Evolutionary conservation across 257 asterid genomes (phyloP).

Genomic region (Salvia splendens): DNA sequence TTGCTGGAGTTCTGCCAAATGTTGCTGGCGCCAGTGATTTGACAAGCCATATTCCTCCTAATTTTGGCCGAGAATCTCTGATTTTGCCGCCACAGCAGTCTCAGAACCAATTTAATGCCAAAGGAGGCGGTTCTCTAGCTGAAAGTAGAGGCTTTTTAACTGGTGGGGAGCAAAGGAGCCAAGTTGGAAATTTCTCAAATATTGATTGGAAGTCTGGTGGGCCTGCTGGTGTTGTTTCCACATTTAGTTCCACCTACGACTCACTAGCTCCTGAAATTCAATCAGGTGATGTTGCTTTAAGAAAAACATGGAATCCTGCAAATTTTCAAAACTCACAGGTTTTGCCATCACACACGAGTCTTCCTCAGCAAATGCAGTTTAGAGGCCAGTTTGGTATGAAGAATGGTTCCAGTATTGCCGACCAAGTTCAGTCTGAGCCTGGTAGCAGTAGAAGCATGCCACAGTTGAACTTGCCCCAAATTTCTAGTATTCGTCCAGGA

Average conservation of each 20-base stretch:
- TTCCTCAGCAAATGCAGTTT: constrained; percentile 46
- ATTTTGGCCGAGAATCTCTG: constrained; percentile 44
- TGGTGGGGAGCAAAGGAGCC: constrained; percentile 46
- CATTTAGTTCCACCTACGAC: constrained; percentile 46
- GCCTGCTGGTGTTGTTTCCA: constrained; percentile 42
- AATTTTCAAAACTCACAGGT: constrained; percentile 46
- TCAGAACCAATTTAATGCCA: constrained; percentile 45
- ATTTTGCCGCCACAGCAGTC: constrained; percentile 46
- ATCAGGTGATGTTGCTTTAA: constrained; percentile 39
- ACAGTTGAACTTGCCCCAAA: constrained; percentile 42
- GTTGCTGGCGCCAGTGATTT: constrained; percentile 41
- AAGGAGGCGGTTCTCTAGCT: constrained; percentile 44
- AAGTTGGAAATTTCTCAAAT: constrained; percentile 41
- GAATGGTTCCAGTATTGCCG: constrained; percentile 32
- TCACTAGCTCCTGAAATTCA: constrained; percentile 52
- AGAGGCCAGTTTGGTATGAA: constrained; percentile 54
- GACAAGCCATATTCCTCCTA: constrained; percentile 40
- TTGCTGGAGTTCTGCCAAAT: constrained; percentile 42
- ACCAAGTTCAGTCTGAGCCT: constrained; percentile 51
- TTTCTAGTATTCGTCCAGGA: constrained; percentile 47
- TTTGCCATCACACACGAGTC: constrained; percentile 39
- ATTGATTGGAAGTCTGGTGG: constrained; percentile 48
- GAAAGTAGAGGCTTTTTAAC: constrained; percentile 40
- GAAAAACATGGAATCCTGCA: constrained; percentile 48
- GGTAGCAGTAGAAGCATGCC: constrained; percentile 43